Conservation (phyloP, 345 rosid species). For the Syzygium oleosum region DNA sequence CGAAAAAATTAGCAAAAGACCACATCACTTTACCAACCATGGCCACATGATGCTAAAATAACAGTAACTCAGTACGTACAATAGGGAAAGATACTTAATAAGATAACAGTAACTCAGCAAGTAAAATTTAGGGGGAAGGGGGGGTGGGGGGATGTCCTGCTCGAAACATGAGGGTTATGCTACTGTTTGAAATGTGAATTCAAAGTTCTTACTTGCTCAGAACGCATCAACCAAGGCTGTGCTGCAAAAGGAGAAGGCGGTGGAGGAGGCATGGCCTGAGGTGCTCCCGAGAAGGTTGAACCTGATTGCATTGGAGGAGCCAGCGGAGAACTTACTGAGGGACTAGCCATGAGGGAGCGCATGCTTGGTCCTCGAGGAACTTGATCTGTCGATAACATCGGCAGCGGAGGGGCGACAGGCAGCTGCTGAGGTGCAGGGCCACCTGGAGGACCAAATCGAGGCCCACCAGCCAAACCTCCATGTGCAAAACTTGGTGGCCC, state of each 20-base stretch:
- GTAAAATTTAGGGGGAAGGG: neutral
- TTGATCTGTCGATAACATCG: constrained; percentile 20
- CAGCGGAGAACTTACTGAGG: constrained; percentile 21
- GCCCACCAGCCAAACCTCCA: constrained; percentile 26
- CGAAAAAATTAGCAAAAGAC: neutral
- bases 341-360: constrained; percentile 32
- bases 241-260: constrained; percentile 54
- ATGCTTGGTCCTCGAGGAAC: constrained; percentile 38
- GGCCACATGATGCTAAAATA: neutral
- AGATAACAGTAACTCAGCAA: neutral
- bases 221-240: constrained; percentile 43
- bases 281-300: constrained; percentile 30
- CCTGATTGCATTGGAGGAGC: constrained; percentile 26
- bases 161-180: neutral
- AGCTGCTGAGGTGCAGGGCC: constrained; percentile 28
- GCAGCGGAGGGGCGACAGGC: constrained; percentile 40
- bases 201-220: constrained; percentile 27
- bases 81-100: neutral
- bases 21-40: neutral
- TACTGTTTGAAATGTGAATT: neutral
- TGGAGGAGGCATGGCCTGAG: constrained; percentile 19
- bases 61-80: neutral
- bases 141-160: neutral
- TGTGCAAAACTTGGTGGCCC: constrained; percentile 34
- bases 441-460: constrained; percentile 24